Base-by-base conservation (phyloP, 352 stramenopile species). In the Phytophthora pluvialis region DNA sequence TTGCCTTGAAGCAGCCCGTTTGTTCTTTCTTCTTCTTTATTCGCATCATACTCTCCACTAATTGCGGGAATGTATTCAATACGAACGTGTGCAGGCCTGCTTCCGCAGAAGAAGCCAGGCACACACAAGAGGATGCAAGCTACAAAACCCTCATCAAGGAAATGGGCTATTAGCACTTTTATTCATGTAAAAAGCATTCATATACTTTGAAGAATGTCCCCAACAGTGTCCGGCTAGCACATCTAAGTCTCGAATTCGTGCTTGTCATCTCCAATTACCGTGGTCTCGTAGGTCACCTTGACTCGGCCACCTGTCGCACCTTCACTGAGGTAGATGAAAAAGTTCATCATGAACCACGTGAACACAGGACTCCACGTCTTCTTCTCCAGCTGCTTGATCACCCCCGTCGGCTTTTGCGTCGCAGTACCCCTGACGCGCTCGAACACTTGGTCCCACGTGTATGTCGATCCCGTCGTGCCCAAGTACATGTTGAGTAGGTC, bases 311-410 rank as follows among this genome's bases (percentile, higher is more conserved):
- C 85, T 3, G 85, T 93, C 8, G 85, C 85, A 28, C 85, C 85
- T 73, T 91, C 85, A 60, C 85, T 93, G 8, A 71, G 67, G 57
- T 87, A 91, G 45, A 93, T 89, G 56, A 93, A 93, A 13, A 88
- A 16, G 42, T 85, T 89, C 85, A 93, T 91, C 40, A 91, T 65
- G 53, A 91, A 91, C 82, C 82, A 91, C 56, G 85, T 91, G 43
- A 88, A 60, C 31, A 93, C 64, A 8, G 82, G 79, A 53, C 70
- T 91, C 82, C 81, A 93, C 2, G 48, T 35, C 31, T 76, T 73
- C 71, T 89, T 90, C 29, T 76, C 49, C 31, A 93, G 38, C 16
- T 63, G 77, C 28, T 87, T 72, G 42, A 93, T 83, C 50, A 78
- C 81, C 44, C 83, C 75, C 0, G 25, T 56, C 4, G 53, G 46